A percentile compares a stretch with the other conserved stretches of the same genome.
These are phyloP conservation scores for Claviceps arundinis DNA, from an alignment of 2,329 filamentous ascomycete species.

Conservation along the genomic window DNA sequence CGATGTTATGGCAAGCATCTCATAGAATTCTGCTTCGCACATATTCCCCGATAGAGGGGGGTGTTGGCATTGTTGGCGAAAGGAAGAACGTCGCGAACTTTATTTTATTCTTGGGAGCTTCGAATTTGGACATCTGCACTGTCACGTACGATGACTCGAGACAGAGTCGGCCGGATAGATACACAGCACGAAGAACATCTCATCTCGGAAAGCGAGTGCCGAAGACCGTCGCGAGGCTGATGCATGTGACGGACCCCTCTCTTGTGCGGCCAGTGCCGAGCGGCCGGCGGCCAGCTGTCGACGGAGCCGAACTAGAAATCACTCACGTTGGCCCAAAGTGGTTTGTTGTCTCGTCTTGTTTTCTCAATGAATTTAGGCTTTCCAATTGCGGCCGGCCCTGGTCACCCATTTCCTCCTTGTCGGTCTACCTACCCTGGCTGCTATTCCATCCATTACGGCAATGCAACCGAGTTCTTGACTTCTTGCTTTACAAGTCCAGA, in stretches of 20 bases:
- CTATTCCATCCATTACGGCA: not conserved
- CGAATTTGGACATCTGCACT: not conserved
- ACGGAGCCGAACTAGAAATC: not conserved
- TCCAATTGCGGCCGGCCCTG: not conserved
- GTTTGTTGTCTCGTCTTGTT: slow-evolving; percentile 8
- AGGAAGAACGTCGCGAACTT: not conserved
- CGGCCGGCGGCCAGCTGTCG: not conserved
- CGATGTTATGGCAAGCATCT: no score
- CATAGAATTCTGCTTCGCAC: no score
- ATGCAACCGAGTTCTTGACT: not conserved
- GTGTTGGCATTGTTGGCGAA: not conserved
- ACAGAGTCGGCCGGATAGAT: not conserved
- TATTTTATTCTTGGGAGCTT: not conserved
- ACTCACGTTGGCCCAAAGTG: slow-evolving; percentile 2
- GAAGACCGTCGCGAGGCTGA: no score
- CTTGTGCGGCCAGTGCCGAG: not conserved
- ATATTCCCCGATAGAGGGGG: no score
- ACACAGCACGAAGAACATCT: not conserved
- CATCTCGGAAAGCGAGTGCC: not conserved
- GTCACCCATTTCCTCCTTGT: not conserved
- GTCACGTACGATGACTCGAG: no score
- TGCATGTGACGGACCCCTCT: not conserved
- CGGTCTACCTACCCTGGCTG: not conserved
- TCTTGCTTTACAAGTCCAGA: no score
- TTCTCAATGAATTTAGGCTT: slow-evolving; percentile 4